Evolutionary conservation across 306 rosid species (phyloP).

Genomic region (Cucurbita maxima): DNA sequence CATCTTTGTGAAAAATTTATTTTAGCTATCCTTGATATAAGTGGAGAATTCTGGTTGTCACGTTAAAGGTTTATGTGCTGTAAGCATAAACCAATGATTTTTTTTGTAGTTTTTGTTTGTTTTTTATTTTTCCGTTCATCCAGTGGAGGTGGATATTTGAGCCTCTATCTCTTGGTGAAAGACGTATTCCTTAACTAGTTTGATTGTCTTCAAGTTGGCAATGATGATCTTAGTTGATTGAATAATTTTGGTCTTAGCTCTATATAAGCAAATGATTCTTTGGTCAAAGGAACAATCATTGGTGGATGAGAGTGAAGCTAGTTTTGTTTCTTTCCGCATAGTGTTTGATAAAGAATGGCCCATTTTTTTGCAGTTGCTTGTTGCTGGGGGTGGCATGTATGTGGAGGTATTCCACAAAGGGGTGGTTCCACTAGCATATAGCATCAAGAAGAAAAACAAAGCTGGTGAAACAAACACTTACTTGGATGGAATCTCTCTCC

Average conservation of each 20-base stretch:
- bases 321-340: background rate
- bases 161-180: too few relatives aligned
- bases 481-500: conserved; percentile 84
- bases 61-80: background rate
- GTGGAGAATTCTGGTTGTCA: background rate
- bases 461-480: conserved; percentile 72
- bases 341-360: background rate
- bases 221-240: background rate
- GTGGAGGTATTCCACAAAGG: conserved; percentile 89
- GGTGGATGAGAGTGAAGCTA: background rate
- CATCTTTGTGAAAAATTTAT: background rate
- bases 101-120: background rate
- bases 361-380: conserved; percentile 58
- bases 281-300: background rate
- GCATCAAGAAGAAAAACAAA: conserved; percentile 71
- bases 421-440: conserved; percentile 61
- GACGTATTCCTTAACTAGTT: too few relatives aligned
- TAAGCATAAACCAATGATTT: background rate
- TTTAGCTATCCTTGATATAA: background rate
- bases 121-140: background rate
- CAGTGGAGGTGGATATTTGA: too few relatives aligned
- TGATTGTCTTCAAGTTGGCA: background rate
- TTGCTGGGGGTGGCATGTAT: conserved; percentile 99
- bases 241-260: background rate
- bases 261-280: background rate